These are phyloP conservation scores for Phytophthora citrophthora DNA, from an alignment of 352 stramenopile species.

Conservation along the genomic window DNA sequence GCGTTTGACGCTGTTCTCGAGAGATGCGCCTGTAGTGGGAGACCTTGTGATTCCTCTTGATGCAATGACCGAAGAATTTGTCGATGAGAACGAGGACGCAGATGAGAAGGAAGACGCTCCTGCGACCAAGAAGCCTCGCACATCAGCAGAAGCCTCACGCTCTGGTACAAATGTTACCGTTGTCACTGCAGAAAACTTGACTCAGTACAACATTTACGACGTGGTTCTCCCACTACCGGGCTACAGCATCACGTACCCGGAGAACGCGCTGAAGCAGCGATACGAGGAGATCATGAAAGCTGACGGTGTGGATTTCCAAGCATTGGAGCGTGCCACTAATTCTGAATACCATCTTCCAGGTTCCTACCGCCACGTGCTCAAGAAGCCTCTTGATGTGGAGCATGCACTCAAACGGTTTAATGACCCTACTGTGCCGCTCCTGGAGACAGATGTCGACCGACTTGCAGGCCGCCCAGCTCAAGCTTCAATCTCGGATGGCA, in stretches of 20 bases:
- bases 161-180: constrained; percentile 35
- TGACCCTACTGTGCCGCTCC: constrained; percentile 91
- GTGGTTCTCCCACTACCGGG: constrained; percentile 97
- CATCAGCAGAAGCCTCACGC: constrained; percentile 48
- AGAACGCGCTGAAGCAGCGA: constrained; percentile 76
- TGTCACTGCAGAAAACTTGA: constrained; percentile 90
- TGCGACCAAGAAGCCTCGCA: constrained; percentile 30
- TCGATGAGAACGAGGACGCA: constrained; percentile 39
- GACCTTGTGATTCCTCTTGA: constrained; percentile 90
- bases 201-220: constrained; percentile 93
- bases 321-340: constrained; percentile 69
- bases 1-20: constrained; percentile 80
- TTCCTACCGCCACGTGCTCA: constrained; percentile 94
- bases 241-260: constrained; percentile 89
- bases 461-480: constrained; percentile 44
- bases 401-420: constrained; percentile 94
- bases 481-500: constrained; percentile 66
- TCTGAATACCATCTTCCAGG: constrained; percentile 93
- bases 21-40: constrained; percentile 77
- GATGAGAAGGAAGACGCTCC: constrained; percentile 30
- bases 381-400: constrained; percentile 87
- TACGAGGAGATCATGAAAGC: constrained; percentile 69
- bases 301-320: constrained; percentile 75
- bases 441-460: constrained; percentile 94
- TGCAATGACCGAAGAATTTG: constrained; percentile 39